Percentiles rank a stretch among this genome's conserved stretches.
Evolutionary conservation across 768 basidiomycete genomes (phyloP).

Genomic region (Galerina sulciceps): DNA sequence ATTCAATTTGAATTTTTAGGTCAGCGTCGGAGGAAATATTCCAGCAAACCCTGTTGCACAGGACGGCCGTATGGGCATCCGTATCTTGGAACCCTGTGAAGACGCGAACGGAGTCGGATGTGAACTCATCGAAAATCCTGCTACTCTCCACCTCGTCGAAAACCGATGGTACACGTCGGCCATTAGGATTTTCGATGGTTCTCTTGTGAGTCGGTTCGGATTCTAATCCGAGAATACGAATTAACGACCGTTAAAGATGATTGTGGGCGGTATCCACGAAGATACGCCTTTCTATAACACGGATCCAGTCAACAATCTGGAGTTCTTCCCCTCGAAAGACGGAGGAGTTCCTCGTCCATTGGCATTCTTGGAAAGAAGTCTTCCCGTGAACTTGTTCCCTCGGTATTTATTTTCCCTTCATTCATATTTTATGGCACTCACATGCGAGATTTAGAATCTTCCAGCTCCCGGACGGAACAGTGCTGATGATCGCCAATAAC

Average conservation of each 20-base stretch:
- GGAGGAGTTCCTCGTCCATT: slow-evolving; percentile 33
- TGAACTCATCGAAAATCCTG: slow-evolving; percentile 39
- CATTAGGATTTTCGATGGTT: slow-evolving; percentile 35
- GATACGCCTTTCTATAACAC: slow-evolving; percentile 64
- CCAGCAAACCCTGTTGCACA: slow-evolving; percentile 31
- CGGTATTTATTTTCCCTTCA: slow-evolving; percentile 18
- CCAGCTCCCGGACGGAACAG: slow-evolving; percentile 41
- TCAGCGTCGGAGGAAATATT: slow-evolving; percentile 34
- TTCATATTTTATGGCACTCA: neutral
- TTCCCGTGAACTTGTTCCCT: slow-evolving; percentile 31
- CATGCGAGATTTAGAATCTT: slow-evolving; percentile 20
- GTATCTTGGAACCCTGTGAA: slow-evolving; percentile 43
- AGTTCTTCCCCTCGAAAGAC: slow-evolving; percentile 45
- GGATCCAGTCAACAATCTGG: slow-evolving; percentile 49
- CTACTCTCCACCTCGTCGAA: slow-evolving; percentile 34
- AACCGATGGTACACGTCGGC: slow-evolving; percentile 47
- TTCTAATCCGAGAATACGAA: neutral
- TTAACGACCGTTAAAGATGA: slow-evolving; percentile 20
- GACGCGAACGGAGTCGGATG: slow-evolving; percentile 33
- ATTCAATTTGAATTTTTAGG: slow-evolving; percentile 19
- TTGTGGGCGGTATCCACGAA: slow-evolving; percentile 30
- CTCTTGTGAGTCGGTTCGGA: slow-evolving; percentile 30
- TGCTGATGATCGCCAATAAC: slow-evolving; percentile 45
- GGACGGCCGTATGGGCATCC: slow-evolving; percentile 40
- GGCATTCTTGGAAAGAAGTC: slow-evolving; percentile 26